A percentile compares a stretch with the other conserved stretches of the same genome.
These are phyloP conservation scores for Salvia miltiorrhiza DNA, from an alignment of 257 asterid species.

Conservation along the genomic window DNA sequence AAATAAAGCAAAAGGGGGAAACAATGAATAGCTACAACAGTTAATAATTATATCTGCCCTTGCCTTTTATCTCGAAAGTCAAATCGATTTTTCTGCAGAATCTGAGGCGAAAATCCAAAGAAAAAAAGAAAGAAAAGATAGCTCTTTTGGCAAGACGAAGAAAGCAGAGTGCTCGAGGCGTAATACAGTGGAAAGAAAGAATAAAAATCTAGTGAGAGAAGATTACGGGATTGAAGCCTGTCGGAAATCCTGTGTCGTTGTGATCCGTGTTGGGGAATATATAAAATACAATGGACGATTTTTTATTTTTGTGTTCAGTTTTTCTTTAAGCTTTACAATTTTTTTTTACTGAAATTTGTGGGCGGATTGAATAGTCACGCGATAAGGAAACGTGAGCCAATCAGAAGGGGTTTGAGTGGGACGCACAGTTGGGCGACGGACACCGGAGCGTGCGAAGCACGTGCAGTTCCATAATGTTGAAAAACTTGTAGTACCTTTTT, in stretches of 20 bases:
- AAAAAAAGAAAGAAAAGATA: conserved; percentile 19
- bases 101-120: conserved; percentile 39
- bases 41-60: conserved; percentile 19
- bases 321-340: not conserved
- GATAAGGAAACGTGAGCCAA: conserved; percentile 41
- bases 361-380: conserved; percentile 34
- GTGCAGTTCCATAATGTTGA: conserved; percentile 23
- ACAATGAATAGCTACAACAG: conserved; percentile 3
- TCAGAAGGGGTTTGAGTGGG: conserved; percentile 49
- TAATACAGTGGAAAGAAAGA: conserved; percentile 35
- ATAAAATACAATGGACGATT: not conserved
- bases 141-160: conserved; percentile 29
- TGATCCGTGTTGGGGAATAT: conserved; percentile 16
- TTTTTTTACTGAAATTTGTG: not conserved
- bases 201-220: conserved; percentile 28
- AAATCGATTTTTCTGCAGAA: conserved; percentile 30
- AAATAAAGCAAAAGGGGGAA: not conserved
- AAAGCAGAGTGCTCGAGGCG: conserved; percentile 35
- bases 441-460: conserved; percentile 53
- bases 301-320: not conserved
- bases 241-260: conserved; percentile 33
- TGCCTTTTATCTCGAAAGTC: conserved; percentile 37
- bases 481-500: not conserved
- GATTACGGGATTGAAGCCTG: conserved; percentile 41
- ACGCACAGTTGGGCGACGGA: conserved; percentile 42